Conservation (phyloP, 805 yeast species). For the Pichia nanzhaoensis region DNA sequence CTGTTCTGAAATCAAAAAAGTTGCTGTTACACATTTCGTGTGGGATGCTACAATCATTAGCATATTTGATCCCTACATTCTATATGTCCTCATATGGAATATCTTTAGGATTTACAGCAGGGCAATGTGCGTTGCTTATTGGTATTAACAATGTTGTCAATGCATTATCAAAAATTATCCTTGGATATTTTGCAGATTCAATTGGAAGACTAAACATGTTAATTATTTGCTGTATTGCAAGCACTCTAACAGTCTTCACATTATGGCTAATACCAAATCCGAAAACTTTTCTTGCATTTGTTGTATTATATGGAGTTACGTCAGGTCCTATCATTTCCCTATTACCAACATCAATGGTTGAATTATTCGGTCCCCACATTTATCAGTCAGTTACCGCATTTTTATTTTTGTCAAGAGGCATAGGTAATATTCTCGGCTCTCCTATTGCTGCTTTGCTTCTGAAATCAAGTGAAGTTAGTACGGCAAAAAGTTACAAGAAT, state of each 20-base stretch:
- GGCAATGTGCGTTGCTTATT: conserved; percentile 31
- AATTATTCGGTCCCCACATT: conserved; percentile 29
- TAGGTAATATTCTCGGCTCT: conserved; percentile 31
- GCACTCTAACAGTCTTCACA: conserved; percentile 29
- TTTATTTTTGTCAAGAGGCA: conserved; percentile 31
- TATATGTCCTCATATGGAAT: conserved; percentile 31
- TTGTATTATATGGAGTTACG: conserved; percentile 31
- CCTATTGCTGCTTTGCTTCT: conserved; percentile 33
- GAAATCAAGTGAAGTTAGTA: not conserved
- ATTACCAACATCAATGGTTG: conserved; percentile 30
- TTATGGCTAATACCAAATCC: conserved; percentile 32
- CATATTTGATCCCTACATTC: conserved; percentile 30
- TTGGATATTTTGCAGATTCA: conserved; percentile 36
- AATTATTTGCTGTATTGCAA: conserved; percentile 32
- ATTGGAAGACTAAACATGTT: conserved; percentile 38
- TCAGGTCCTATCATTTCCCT: conserved; percentile 32
- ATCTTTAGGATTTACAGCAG: conserved; percentile 27
- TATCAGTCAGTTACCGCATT: conserved; percentile 31
- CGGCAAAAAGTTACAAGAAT: not conserved
- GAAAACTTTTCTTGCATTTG: conserved; percentile 27
- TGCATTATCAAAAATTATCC: conserved; percentile 26
- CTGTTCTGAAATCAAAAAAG: conserved; percentile 2
- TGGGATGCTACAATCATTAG: conserved; percentile 31
- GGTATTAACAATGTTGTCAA: conserved; percentile 32
- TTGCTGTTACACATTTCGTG: conserved; percentile 4